Evolutionary conservation across 768 basidiomycete species (phyloP), one percentile per base, ranked within the genome.

Genomic region (Cyclocybe cylindracea): DNA sequence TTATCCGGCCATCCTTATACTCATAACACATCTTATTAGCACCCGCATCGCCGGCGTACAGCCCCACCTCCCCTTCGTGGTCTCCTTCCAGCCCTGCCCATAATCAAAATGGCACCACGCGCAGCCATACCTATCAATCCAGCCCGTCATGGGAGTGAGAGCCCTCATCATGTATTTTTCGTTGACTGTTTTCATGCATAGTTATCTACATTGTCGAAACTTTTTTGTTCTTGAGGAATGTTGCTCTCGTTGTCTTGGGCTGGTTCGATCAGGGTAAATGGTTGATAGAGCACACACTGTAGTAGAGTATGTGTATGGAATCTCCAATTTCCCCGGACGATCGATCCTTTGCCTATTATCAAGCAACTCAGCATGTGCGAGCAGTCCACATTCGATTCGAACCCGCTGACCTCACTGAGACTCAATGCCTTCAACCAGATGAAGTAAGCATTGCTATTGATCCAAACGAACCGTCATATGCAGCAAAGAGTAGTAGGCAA

Each of bases 31-130:
- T 18, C 32, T 34, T 39, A 40, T 53, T 53, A 90, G 86, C 90
- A 36, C 90, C 91, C 18, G 87, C 89, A 7, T 93, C 91, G 33
- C 91, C 91, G 31, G 88, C 87, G 13, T 93, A 92, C 69, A 91
- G 88, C 57, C 90, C 90, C 39, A 88, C 89, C 2, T 92, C 89
- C 13, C 90, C 89, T n/a, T 75, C 78, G 41, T 90, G 87, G 87
- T 89, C 89, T 6, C 88, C 89, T 7, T 83, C 87, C 35, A 91
- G 87, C 57, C 89, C 89, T n/a, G 78, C 85, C 31, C 83, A 86
- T 51, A 79, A 75, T 49, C 84, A 87, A 56, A 79, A 79, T 46
- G 76, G 77, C 39, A 65, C 69, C 6, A 59, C 61, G 38, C 70
- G 76, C 39, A 70, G 64, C 50, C 73, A 77, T 59, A 64, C 75